phyloP scores from a whole-genome alignment of 2,329 filamentous ascomycete genomes.

The Xylaria digitata region DNA sequence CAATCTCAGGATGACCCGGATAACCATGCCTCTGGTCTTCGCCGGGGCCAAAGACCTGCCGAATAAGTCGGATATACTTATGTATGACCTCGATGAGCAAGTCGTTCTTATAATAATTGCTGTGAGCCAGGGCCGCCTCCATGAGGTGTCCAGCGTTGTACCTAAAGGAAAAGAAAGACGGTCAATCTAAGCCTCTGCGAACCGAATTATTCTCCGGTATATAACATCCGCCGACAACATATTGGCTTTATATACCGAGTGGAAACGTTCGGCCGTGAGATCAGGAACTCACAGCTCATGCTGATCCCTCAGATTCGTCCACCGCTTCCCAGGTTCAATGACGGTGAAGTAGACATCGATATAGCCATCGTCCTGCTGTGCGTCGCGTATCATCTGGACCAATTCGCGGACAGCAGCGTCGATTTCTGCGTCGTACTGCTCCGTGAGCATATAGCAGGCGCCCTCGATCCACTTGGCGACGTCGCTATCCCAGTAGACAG shows the following conservation, averaged over 20 bases:
- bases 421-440: slow-evolving; percentile 58
- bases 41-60: slow-evolving; percentile 62
- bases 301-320: slow-evolving; percentile 69
- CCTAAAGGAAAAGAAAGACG: slow-evolving; percentile 45
- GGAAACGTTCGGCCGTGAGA: neutral
- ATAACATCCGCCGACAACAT: neutral
- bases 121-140: slow-evolving; percentile 68
- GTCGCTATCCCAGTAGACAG: slow-evolving; percentile 69
- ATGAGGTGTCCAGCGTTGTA: slow-evolving; percentile 72
- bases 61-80: slow-evolving; percentile 66
- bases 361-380: slow-evolving; percentile 71
- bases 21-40: slow-evolving; percentile 66
- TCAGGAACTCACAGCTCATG: slow-evolving; percentile 64
- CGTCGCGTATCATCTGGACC: slow-evolving; percentile 66
- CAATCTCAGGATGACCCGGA: slow-evolving; percentile 68
- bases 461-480: slow-evolving; percentile 72
- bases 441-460: slow-evolving; percentile 65
- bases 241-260: neutral
- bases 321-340: slow-evolving; percentile 65
- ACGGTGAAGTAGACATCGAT: slow-evolving; percentile 72
- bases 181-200: slow-evolving; percentile 8
- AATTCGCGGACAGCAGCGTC: slow-evolving; percentile 64
- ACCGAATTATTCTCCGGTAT: neutral
- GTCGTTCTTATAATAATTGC: slow-evolving; percentile 63
- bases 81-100: slow-evolving; percentile 63